A percentile compares a stretch with the other conserved stretches of the same genome.
Evolutionary conservation across 1,284 basidiomycete species (phyloP).

Genomic region (Phylloporus sp.): DNA sequence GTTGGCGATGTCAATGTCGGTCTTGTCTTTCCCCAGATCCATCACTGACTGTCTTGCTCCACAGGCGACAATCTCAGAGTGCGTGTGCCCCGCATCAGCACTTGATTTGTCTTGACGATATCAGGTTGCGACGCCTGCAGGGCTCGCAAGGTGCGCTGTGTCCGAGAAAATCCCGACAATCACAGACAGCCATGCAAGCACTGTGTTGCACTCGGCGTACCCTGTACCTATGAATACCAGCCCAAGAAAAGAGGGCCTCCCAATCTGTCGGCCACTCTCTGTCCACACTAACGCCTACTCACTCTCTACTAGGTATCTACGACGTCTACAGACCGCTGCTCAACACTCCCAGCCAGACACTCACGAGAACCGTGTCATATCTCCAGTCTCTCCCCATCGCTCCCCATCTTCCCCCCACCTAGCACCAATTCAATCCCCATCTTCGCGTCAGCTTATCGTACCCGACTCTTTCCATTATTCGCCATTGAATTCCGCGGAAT

Average conservation of each 20-base stretch:
- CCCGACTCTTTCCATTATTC: conserved; percentile 70
- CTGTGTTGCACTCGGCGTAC: conserved; percentile 81
- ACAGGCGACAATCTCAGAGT: conserved; percentile 84
- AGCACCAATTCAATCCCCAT: conserved; percentile 53
- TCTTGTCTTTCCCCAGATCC: conserved; percentile 14
- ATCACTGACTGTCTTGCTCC: conserved; percentile 31
- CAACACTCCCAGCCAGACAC: conserved; percentile 29
- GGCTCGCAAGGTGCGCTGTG: conserved; percentile 83
- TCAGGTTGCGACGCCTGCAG: conserved; percentile 85
- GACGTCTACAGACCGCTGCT: conserved; percentile 78
- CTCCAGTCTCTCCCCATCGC: conserved; percentile 55
- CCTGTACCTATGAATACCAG: conserved; percentile 90
- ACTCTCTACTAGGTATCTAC: conserved; percentile 63
- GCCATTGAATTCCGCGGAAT: conserved; percentile 39
- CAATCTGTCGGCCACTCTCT: conserved; percentile 70
- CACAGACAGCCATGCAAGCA: conserved; percentile 82
- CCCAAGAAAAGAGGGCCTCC: conserved; percentile 91
- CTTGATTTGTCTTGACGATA: conserved; percentile 21
- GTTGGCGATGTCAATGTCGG: background rate
- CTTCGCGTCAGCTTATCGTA: conserved; percentile 75
- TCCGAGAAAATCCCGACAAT: conserved; percentile 78
- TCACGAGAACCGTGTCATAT: conserved; percentile 43
- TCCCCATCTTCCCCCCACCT: conserved; percentile 55
- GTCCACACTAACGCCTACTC: background rate
- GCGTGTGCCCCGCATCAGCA: conserved; percentile 35